These are phyloP conservation scores for Phaeosphaeriaceae sp. DNA, from an alignment of 2,329 filamentous ascomycete species.

Conservation along the genomic window DNA sequence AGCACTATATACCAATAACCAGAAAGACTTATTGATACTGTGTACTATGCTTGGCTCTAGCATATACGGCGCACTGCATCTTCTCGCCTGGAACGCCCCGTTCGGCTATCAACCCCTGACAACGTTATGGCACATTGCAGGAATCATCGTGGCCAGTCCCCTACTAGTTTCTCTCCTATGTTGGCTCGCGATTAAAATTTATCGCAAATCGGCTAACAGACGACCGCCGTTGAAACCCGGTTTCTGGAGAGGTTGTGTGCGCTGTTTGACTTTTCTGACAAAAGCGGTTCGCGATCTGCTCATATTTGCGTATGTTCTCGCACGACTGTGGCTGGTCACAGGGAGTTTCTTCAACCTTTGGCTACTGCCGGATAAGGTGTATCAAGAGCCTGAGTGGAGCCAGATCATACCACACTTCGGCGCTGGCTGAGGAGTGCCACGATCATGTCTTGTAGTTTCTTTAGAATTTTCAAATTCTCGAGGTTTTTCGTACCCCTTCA, in stretches of 20 bases:
- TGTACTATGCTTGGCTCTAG: conserved; percentile 2
- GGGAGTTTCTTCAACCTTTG: conserved; percentile 26
- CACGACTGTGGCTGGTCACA: conserved; percentile 15
- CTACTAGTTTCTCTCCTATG: too few relatives aligned
- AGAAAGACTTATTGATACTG: not conserved
- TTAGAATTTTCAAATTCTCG: too few relatives aligned
- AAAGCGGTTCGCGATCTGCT: not conserved
- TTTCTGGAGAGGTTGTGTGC: conserved; percentile 21
- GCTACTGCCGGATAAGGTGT: conserved; percentile 20
- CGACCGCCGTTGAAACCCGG: too few relatives aligned
- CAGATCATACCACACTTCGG: conserved; percentile 21
- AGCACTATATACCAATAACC: too few relatives aligned
- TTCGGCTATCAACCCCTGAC: conserved; percentile 6
- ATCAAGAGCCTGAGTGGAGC: conserved; percentile 21
- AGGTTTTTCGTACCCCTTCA: too few relatives aligned
- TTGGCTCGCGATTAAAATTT: too few relatives aligned
- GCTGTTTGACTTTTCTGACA: not conserved
- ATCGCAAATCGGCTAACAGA: too few relatives aligned
- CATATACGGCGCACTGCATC: conserved; percentile 26
- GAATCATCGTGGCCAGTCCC: too few relatives aligned
- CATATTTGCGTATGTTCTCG: not conserved
- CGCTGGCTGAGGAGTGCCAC: not conserved
- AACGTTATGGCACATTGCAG: conserved; percentile 2
- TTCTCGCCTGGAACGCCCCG: conserved; percentile 30
- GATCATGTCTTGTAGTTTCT: too few relatives aligned